A percentile compares a stretch with the other conserved stretches of the same genome.
Evolutionary conservation across 2,329 filamentous ascomycete species (phyloP).

Genomic region (Lecanosticta acicola): DNA sequence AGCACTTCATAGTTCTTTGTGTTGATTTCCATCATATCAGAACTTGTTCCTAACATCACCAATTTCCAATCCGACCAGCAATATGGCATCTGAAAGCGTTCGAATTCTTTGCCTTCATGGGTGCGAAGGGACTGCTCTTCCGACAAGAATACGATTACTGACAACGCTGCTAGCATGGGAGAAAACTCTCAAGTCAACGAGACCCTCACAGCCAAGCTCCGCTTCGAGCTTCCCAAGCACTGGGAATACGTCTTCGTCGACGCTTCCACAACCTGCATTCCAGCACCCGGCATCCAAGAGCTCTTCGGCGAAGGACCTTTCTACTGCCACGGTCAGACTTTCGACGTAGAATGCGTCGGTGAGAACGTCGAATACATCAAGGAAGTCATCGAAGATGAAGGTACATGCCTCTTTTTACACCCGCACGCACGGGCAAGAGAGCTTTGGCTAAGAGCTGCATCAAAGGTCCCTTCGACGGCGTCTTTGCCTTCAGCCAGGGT

Average conservation of each 20-base stretch:
- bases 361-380: not conserved
- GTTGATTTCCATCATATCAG: too few relatives aligned
- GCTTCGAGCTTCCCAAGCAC: not conserved
- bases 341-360: not conserved
- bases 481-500: not conserved
- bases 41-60: too few relatives aligned
- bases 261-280: not conserved
- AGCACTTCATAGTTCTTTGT: too few relatives aligned
- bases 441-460: too few relatives aligned
- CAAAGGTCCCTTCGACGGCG: not conserved
- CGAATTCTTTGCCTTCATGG: not conserved
- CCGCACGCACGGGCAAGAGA: not conserved
- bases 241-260: not conserved
- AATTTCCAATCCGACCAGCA: not conserved
- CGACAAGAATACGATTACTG: too few relatives aligned
- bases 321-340: not conserved
- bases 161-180: not conserved
- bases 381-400: not conserved
- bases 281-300: not conserved
- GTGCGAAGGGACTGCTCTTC: too few relatives aligned
- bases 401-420: not conserved
- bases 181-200: not conserved
- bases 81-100: not conserved
- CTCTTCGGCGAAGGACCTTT: not conserved
- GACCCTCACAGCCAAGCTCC: not conserved